Evolutionary conservation across 306 rosid genomes (phyloP).

Genomic region (Potentilla sterilis): DNA sequence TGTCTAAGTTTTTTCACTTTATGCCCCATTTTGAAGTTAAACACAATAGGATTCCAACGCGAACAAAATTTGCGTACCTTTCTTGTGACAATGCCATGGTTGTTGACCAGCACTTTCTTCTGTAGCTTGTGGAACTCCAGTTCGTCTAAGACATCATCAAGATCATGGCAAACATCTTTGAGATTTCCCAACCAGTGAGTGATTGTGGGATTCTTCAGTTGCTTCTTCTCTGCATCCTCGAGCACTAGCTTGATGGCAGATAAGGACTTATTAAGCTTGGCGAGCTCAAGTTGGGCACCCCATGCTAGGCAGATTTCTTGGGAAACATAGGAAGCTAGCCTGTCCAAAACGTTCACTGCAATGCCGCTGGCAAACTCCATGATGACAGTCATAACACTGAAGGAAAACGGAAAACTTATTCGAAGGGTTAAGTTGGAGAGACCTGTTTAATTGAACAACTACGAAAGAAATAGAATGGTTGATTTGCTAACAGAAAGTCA

Average conservation of each 20-base stretch:
- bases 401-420: too few species aligned
- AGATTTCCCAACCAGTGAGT: too few species aligned
- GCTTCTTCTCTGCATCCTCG: constrained; percentile 13
- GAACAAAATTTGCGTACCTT: constrained; percentile 13
- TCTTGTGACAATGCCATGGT: not conserved
- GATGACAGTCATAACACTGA: not conserved
- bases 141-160: constrained; percentile 16
- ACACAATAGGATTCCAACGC: constrained; percentile 4
- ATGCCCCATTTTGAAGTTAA: not conserved
- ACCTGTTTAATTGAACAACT: too few species aligned
- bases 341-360: not conserved
- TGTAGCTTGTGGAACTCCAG: not conserved
- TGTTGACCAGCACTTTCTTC: not conserved
- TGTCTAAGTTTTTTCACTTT: not conserved
- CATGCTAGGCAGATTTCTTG: not conserved
- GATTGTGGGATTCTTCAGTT: not conserved
- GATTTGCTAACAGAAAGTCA: too few species aligned
- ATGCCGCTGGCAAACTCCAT: not conserved
- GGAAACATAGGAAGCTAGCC: not conserved
- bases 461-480: too few species aligned
- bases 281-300: not conserved
- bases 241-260: not conserved
- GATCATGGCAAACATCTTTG: not conserved
- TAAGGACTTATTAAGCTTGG: not conserved
- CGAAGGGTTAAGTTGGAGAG: too few species aligned